phyloP scores from a whole-genome alignment of 345 rosid genomes.

The Raphanus raphanistrum region DNA sequence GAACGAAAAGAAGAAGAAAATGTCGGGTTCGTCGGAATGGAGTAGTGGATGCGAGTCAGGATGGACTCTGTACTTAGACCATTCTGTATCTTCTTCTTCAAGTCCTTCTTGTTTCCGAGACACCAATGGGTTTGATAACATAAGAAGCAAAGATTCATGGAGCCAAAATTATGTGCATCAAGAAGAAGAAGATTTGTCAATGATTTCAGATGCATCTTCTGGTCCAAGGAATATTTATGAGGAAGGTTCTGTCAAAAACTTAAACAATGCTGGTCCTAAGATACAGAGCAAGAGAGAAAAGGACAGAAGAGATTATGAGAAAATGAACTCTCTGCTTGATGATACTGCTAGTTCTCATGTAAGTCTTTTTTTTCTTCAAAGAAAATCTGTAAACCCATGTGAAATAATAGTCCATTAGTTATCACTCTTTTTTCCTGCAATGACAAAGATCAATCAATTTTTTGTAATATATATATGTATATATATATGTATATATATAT shows the following conservation, averaged over 20 bases:
- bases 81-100: conserved; percentile 49
- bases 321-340: conserved; percentile 58
- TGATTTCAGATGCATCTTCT: conserved; percentile 99
- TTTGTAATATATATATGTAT: neutral
- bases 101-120: conserved; percentile 32
- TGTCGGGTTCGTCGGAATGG: conserved; percentile 53
- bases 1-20: conserved; percentile 39
- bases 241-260: conserved; percentile 37
- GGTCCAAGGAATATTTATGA: conserved; percentile 74
- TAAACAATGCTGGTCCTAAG: conserved; percentile 29
- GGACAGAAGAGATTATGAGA: conserved; percentile 39
- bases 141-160: conserved; percentile 28
- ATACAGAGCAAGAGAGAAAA: conserved; percentile 46
- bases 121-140: conserved; percentile 17
- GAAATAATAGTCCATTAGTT: conserved; percentile 1
- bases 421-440: neutral
- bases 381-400: neutral
- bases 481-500: neutral
- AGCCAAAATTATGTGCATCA: conserved; percentile 20
- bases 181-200: conserved; percentile 65
- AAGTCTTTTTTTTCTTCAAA: conserved; percentile 1
- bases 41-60: conserved; percentile 94
- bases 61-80: conserved; percentile 95
- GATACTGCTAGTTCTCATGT: conserved; percentile 95
- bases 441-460: neutral